Conservation (phyloP, 192 early-diverging fungal genomes). For the Radiomyces spectabilis region DNA sequence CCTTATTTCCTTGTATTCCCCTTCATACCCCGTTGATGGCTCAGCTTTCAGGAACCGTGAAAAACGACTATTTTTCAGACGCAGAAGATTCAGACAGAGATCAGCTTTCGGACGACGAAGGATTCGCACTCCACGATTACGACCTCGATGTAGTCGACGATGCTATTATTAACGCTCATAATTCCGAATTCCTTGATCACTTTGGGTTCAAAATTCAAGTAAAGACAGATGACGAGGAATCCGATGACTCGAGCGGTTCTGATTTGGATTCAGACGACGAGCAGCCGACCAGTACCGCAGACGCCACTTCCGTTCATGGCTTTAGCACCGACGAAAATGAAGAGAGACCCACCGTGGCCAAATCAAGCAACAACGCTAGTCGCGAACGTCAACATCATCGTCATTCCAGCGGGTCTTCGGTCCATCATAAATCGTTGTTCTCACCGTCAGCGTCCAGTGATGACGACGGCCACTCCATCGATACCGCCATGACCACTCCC, state of each 20-base stretch:
- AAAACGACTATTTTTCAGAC: no score
- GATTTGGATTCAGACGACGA: conserved; percentile 6
- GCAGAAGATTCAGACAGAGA: background rate
- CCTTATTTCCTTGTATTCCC: no score
- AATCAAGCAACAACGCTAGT: background rate
- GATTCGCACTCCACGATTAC: conserved; percentile 12
- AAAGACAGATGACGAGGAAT: conserved; percentile 18
- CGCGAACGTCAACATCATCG: background rate
- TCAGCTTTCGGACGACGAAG: background rate
- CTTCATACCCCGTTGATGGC: no score
- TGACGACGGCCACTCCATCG: conserved; percentile 15
- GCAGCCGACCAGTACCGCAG: no score
- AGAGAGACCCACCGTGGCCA: no score
- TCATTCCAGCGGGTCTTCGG: background rate
- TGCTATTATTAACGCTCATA: conserved; percentile 9
- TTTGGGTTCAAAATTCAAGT: conserved; percentile 24
- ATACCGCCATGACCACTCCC: conserved; percentile 23
- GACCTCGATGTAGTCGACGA: conserved; percentile 23
- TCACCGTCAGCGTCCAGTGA: background rate
- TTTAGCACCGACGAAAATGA: background rate
- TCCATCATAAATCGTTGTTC: background rate
- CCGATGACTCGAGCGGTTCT: conserved; percentile 11
- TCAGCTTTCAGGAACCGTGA: no score
- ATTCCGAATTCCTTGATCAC: conserved; percentile 12
- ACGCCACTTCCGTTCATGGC: no score